phyloP scores from a whole-genome alignment of 2,329 filamentous ascomycete genomes.

The Tolypocladium tundrense region DNA sequence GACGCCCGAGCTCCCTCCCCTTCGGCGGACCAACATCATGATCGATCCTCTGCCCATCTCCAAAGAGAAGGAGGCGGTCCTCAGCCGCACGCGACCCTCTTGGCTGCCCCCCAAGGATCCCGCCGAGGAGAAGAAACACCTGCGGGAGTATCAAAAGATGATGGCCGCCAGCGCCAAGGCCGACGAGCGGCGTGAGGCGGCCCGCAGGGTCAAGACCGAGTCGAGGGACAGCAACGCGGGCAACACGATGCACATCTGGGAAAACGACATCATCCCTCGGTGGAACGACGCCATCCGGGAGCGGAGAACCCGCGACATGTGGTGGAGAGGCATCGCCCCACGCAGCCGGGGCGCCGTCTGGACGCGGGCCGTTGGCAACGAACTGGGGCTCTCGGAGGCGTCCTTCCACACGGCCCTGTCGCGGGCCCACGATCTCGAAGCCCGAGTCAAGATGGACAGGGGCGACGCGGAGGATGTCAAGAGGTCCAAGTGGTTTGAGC shows the following conservation, averaged over 20 bases:
- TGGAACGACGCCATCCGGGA: conserved; percentile 64
- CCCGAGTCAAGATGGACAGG: conserved; percentile 40
- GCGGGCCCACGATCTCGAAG: conserved; percentile 54
- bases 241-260: conserved; percentile 56
- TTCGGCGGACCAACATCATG: conserved; percentile 68
- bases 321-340: conserved; percentile 72
- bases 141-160: conserved; percentile 80
- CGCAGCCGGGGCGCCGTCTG: conserved; percentile 60
- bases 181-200: conserved; percentile 47
- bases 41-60: conserved; percentile 77
- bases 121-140: conserved; percentile 79
- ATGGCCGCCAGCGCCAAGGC: conserved; percentile 55
- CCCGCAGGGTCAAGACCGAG: conserved; percentile 38
- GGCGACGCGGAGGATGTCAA: conserved; percentile 42
- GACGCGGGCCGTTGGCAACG: conserved; percentile 63
- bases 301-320: conserved; percentile 62
- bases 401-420: conserved; percentile 63
- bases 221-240: conserved; percentile 44
- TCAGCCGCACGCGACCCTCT: conserved; percentile 70
- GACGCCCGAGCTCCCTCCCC: conserved; percentile 57
- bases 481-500: conserved; percentile 50
- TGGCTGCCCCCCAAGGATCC: conserved; percentile 84
- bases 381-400: conserved; percentile 53
- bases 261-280: conserved; percentile 63
- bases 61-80: conserved; percentile 76